phyloP scores from a whole-genome alignment of 2,329 filamentous ascomycete genomes.

The Emmonsiellopsis sp. region DNA sequence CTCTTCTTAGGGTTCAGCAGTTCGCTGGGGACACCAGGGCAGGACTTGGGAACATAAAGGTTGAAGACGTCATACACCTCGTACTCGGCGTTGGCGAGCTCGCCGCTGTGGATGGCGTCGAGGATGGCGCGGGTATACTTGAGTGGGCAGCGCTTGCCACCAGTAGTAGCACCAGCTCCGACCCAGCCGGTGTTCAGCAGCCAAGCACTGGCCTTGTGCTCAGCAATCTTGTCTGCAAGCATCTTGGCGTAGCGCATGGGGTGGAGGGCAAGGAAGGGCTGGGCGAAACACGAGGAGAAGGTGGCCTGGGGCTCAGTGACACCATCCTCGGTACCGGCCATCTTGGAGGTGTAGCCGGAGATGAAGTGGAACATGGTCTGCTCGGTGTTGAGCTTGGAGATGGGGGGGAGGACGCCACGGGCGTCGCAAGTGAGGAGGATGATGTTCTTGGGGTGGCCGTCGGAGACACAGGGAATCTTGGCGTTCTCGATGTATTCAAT shows the following conservation, averaged over 20 bases:
- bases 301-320: slow-evolving; percentile 95
- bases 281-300: slow-evolving; percentile 98
- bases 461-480: slow-evolving; percentile 90
- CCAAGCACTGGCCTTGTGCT: slow-evolving; percentile 95
- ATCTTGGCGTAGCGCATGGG: slow-evolving; percentile 99
- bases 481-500: slow-evolving; percentile 99
- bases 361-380: slow-evolving; percentile 99
- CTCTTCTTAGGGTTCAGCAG: slow-evolving; percentile 89
- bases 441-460: slow-evolving; percentile 90
- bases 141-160: slow-evolving; percentile 92
- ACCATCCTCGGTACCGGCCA: slow-evolving; percentile 97
- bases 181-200: slow-evolving; percentile 98
- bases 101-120: slow-evolving; percentile 93
- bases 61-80: slow-evolving; percentile 97
- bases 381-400: slow-evolving; percentile 87
- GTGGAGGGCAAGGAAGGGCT: slow-evolving; percentile 97
- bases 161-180: slow-evolving; percentile 79
- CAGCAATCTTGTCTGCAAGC: slow-evolving; percentile 94
- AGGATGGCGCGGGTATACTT: slow-evolving; percentile 99
- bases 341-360: slow-evolving; percentile 98
- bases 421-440: slow-evolving; percentile 97
- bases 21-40: slow-evolving; percentile 80
- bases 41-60: slow-evolving; percentile 86
- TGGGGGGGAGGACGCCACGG: slow-evolving; percentile 91
- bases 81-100: slow-evolving; percentile 86